These are phyloP conservation scores for Fraxinus greggii DNA, from an alignment of 305 asterid genomes.

Conservation along the genomic window DNA sequence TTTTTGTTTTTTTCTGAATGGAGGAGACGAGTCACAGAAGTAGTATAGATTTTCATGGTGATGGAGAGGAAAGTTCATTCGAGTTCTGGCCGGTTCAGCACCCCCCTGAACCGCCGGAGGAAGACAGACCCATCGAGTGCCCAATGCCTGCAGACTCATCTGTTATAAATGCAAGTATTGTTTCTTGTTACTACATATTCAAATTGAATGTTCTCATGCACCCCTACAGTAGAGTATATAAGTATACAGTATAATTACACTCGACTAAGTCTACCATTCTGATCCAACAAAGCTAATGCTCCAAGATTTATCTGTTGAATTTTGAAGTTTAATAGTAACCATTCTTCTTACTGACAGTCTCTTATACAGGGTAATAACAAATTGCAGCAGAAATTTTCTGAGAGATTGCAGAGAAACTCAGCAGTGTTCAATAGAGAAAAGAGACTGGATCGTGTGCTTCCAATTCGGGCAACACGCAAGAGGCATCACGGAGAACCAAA, in stretches of 20 bases:
- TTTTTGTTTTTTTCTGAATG: neutral
- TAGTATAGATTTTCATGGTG: neutral
- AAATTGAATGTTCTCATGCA: neutral
- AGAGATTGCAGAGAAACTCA: neutral
- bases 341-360: neutral
- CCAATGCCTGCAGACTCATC: constrained; percentile 23
- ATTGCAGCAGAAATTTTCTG: neutral
- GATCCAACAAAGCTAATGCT: neutral
- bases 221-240: neutral
- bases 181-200: neutral
- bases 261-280: neutral
- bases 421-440: neutral
- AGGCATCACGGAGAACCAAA: neutral
- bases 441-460: neutral
- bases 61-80: neutral
- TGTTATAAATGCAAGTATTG: constrained; percentile 2
- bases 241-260: neutral
- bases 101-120: constrained; percentile 24
- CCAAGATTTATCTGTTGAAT: neutral
- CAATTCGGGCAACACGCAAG: neutral
- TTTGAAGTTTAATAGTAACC: neutral
- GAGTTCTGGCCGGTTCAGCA: constrained; percentile 25
- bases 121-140: constrained; percentile 26
- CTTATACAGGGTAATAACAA: neutral
- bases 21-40: neutral